Base-by-base conservation (phyloP, 1,284 basidiomycete genomes). In the Exsudoporus floridanus region DNA sequence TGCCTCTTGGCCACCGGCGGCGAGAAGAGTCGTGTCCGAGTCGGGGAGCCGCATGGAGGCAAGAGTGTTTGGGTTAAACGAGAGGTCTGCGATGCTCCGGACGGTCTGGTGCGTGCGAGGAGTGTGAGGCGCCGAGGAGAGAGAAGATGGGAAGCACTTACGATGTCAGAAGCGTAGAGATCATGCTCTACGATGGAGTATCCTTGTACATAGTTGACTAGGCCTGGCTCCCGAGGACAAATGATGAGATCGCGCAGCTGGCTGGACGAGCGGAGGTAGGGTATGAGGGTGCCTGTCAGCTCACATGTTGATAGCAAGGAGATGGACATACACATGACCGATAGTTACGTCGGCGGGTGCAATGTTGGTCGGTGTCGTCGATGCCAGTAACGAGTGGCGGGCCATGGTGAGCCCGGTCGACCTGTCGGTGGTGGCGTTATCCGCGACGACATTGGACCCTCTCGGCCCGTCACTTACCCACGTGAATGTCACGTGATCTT, bases 1-100 rank as follows among this genome's bases (percentile, higher is more conserved):
- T 4, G 87, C 83, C 12, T 88, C 82, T 66, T 90, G 88, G 4
- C 92, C 92, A 53, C 91, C 92, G 5, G 85, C 86, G 27, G 90
- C 92, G 16, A 94, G 70, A n/a, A 94, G 77, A 0, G 80, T 82
- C 47, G 80, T 74, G 49, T 80, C 73, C 2, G 77, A 71, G 16
- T 74, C 77, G 7, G 77, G 74, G 27, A 92, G 66, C 9, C 73
- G 75, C 18, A 88, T 75, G 0, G 86, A 82, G 1, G 84, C 73
- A 41, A 93, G 79, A 5, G 86, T 84, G 62, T 90, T 88, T 14
- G 88, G 84, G 23, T 70, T 74, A 68, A 89, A 92, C 3, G 74
- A 60, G 36, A 87, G 74, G 27, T 80, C 73, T 7, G 78, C 79
- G 36, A 90, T 69, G 16, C 67, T 71, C 13, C 81, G 74, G 28